Base-by-base conservation (phyloP, 1,284 basidiomycete species). In the Coniferiporia sulphurascens region DNA sequence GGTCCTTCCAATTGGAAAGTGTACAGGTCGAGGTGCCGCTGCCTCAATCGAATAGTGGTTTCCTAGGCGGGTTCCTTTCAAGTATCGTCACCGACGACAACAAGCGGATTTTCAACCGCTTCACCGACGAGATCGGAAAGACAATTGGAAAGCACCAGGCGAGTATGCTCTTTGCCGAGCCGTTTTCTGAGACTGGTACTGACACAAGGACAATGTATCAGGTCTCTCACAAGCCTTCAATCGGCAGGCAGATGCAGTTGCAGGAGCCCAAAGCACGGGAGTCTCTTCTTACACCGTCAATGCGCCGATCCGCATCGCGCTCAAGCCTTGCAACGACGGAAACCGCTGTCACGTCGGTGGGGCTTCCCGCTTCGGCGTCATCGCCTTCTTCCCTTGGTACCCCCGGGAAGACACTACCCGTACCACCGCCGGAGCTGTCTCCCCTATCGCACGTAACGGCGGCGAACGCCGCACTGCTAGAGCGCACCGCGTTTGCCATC, bases 101-200 rank as follows among this genome's bases (percentile, higher is more conserved):
- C 73, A 89, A 86, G 75, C 90, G 86, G 74, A 84, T 91, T 48
- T 89, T 93, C 74, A 85, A 92, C 72, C 86, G 85, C 71, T 80
- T 97, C 65, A 94, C 92, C 9, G 95, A 98, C 72, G 93, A 94
- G 65, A 85, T 98, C 61, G 95, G 95, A 1, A 91, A 93, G 70
- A 89, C 92, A 0, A 89, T 98, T 54, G 95, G 95, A 49, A 93
- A 86, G 69, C 93, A 96, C 67, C 89, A 92, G 76, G 86, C 85
- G 62, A 41, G 74, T 57, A 48, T n/a, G 52, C 34, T 27, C n/a
- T 27, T 27, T 27, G 27, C 27, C 21, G 34, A 32, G 35, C 44
- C 15, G 21, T 44, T 58, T 21, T 32, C 17, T 38, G 4, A 1
- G 6, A 15, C 10, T 10, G 15, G 0, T 12, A 17, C 46, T 27